Conservation (phyloP, 2,329 filamentous ascomycete genomes). For the Alternaria alternata region DNA sequence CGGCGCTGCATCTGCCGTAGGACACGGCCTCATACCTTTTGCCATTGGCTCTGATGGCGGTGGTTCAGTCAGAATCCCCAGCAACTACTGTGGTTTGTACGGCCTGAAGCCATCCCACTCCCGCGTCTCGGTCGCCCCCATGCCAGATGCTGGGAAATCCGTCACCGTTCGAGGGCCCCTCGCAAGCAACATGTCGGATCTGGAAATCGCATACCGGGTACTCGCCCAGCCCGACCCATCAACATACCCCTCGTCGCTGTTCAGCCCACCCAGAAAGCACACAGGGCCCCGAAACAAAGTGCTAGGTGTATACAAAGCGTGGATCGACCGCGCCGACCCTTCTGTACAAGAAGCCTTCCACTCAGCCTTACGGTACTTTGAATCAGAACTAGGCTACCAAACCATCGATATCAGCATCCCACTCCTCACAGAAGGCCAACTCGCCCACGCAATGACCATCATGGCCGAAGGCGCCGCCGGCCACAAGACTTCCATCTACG, state of each 20-base stretch:
- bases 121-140: constrained; percentile 68
- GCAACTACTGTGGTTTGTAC: constrained; percentile 79
- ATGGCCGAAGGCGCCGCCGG: constrained; percentile 71
- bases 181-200: constrained; percentile 76
- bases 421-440: constrained; percentile 73
- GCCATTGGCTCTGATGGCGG: constrained; percentile 76
- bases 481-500: constrained; percentile 59
- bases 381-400: constrained; percentile 60
- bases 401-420: constrained; percentile 71
- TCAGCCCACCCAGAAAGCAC: constrained; percentile 63
- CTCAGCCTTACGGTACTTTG: constrained; percentile 67
- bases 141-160: constrained; percentile 65
- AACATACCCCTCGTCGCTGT: constrained; percentile 67
- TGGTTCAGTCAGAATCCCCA: constrained; percentile 77
- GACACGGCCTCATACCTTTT: constrained; percentile 76
- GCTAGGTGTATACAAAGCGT: constrained; percentile 74
- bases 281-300: constrained; percentile 59
- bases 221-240: constrained; percentile 77
- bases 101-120: constrained; percentile 82
- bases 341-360: constrained; percentile 70
- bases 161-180: constrained; percentile 78
- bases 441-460: constrained; percentile 80
- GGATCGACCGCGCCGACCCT: constrained; percentile 74
- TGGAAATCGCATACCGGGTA: constrained; percentile 81
- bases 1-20: constrained; percentile 75